These are phyloP conservation scores for Trypanosoma cruzi DNA, from an alignment of 208 protist species.

Conservation along the genomic window DNA sequence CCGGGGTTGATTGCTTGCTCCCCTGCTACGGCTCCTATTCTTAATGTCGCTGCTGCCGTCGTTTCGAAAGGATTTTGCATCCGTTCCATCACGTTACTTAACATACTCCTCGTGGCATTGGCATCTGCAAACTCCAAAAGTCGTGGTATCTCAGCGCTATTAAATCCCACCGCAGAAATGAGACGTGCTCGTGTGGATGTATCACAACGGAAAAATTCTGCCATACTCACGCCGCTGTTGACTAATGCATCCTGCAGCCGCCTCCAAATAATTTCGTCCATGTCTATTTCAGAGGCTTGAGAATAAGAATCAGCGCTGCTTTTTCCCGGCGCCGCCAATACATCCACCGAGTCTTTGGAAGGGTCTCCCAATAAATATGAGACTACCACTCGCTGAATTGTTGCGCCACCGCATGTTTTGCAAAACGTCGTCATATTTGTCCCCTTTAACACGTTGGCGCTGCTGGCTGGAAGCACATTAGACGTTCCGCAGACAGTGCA, in stretches of 20 bases:
- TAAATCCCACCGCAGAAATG: slow-evolving; percentile 19
- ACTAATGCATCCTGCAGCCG: slow-evolving; percentile 20
- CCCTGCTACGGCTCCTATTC: not conserved
- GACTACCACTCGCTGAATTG: slow-evolving; percentile 7
- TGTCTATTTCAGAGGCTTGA: not conserved
- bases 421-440: slow-evolving; percentile 21
- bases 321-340: not conserved
- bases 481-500: slow-evolving; percentile 15
- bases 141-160: not conserved
- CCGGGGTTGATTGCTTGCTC: not conserved
- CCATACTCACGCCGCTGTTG: slow-evolving; percentile 20
- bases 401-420: slow-evolving; percentile 12
- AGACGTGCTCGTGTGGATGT: slow-evolving; percentile 9
- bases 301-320: not conserved
- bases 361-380: not conserved
- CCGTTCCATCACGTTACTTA: not conserved
- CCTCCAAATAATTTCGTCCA: slow-evolving; percentile 6
- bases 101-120: not conserved
- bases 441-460: slow-evolving; percentile 1
- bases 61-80: not conserved
- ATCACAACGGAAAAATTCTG: slow-evolving; percentile 25
- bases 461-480: slow-evolving; percentile 8
- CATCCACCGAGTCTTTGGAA: not conserved
- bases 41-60: not conserved
- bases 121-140: slow-evolving; percentile 14